phyloP scores from a whole-genome alignment of 805 yeast species.

The Metschnikowia matae region DNA sequence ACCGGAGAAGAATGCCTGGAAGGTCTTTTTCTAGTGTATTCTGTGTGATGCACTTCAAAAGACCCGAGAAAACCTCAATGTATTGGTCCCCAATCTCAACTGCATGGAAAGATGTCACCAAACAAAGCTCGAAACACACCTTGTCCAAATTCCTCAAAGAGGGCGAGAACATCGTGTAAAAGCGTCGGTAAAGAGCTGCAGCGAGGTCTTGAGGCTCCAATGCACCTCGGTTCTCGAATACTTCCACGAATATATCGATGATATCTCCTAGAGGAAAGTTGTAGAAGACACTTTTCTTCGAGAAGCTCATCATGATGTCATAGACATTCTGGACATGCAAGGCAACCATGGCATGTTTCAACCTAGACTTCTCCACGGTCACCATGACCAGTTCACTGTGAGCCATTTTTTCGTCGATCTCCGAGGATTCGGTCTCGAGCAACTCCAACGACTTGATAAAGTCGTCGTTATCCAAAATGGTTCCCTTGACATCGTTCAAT shows the following conservation, averaged over 20 bases:
- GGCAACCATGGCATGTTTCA: slow-evolving; percentile 53
- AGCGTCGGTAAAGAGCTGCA: slow-evolving; percentile 44
- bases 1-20: background rate
- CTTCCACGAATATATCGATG: slow-evolving; percentile 17
- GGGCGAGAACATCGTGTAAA: slow-evolving; percentile 43
- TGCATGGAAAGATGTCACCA: slow-evolving; percentile 27
- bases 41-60: background rate
- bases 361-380: slow-evolving; percentile 47
- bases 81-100: slow-evolving; percentile 1
- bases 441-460: slow-evolving; percentile 57
- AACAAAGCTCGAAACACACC: slow-evolving; percentile 38
- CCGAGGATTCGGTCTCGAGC: slow-evolving; percentile 58
- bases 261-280: slow-evolving; percentile 47
- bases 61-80: background rate
- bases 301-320: slow-evolving; percentile 36
- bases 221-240: slow-evolving; percentile 6
- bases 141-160: slow-evolving; percentile 46
- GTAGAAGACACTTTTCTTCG: slow-evolving; percentile 49
- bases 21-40: background rate
- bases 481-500: slow-evolving; percentile 54
- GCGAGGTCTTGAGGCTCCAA: slow-evolving; percentile 13
- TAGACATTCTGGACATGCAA: slow-evolving; percentile 49
- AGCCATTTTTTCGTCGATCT: slow-evolving; percentile 48
- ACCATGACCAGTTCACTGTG: slow-evolving; percentile 55
- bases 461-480: slow-evolving; percentile 63